Evolutionary conservation across 495 filamentous ascomycete species (phyloP).

Genomic region (Viridothelium virens): DNA sequence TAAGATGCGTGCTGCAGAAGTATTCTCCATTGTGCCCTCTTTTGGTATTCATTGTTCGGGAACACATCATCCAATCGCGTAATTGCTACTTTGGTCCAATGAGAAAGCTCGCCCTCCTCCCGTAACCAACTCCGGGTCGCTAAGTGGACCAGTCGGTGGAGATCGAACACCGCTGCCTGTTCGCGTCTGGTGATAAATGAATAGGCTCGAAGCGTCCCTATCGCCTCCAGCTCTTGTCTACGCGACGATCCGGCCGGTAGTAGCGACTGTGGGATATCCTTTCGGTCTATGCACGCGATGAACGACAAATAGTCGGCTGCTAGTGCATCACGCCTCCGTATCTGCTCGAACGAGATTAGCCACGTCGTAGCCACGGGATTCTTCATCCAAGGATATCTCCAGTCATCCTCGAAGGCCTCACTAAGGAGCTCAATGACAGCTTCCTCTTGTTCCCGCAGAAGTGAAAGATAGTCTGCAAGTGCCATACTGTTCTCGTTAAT

Average conservation of each 20-base stretch:
- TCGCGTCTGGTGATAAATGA: conserved; percentile 31
- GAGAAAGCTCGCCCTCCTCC: too few species aligned
- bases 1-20: too few species aligned
- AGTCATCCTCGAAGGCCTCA: conserved; percentile 28
- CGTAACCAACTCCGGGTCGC: conserved; percentile 37
- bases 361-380: conserved; percentile 51
- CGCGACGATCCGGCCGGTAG: conserved; percentile 7
- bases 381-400: conserved; percentile 36
- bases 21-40: too few species aligned
- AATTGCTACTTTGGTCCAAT: too few species aligned
- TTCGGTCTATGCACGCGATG: not conserved
- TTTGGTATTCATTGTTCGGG: too few species aligned
- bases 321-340: conserved; percentile 23
- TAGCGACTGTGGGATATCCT: not conserved
- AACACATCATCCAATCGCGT: too few species aligned
- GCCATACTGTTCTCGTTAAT: conserved; percentile 39
- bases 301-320: not conserved
- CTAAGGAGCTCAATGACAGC: not conserved
- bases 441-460: conserved; percentile 17
- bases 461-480: conserved; percentile 39
- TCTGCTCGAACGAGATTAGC: conserved; percentile 47
- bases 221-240: conserved; percentile 22
- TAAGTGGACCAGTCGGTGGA: conserved; percentile 45
- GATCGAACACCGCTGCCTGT: conserved; percentile 26
- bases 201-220: conserved; percentile 35